phyloP scores from a whole-genome alignment of 495 filamentous ascomycete genomes.

The Neurospora sp. region DNA sequence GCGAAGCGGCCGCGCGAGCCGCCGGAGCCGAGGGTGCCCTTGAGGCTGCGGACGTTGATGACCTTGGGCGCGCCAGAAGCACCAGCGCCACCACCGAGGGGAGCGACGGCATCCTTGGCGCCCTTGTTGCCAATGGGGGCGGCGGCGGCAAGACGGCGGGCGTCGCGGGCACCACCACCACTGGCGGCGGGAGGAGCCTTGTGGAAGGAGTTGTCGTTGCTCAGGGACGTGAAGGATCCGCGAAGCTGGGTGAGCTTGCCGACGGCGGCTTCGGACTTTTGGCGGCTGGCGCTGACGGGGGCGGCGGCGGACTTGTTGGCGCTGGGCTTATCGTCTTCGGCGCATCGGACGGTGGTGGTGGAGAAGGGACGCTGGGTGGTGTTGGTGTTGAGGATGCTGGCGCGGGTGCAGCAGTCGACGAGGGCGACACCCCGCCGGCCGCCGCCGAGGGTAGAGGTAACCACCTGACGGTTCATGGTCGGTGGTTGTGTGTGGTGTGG shows the following conservation, averaged over 20 bases:
- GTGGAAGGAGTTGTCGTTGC: not conserved
- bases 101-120: not conserved
- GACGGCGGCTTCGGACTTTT: conserved; percentile 14
- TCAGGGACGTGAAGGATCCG: not conserved
- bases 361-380: conserved; percentile 7
- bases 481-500: not conserved
- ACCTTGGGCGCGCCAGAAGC: conserved; percentile 4
- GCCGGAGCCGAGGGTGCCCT: conserved; percentile 2
- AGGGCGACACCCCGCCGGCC: conserved; percentile 8
- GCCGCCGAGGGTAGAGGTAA: conserved; percentile 15
- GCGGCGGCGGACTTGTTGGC: conserved; percentile 1
- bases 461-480: conserved; percentile 18
- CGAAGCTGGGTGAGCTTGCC: conserved; percentile 11
- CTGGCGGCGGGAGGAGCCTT: not conserved
- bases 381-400: conserved; percentile 1
- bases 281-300: not conserved
- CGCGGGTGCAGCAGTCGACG: not conserved
- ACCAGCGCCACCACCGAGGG: not conserved
- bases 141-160: conserved; percentile 7
- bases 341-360: conserved; percentile 6
- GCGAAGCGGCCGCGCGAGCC: conserved; percentile 1
- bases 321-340: conserved; percentile 1
- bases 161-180: conserved; percentile 4
- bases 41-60: conserved; percentile 21
- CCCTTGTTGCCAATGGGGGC: not conserved